phyloP scores from a whole-genome alignment of 2,329 filamentous ascomycete species.

The Septoria linicola region DNA sequence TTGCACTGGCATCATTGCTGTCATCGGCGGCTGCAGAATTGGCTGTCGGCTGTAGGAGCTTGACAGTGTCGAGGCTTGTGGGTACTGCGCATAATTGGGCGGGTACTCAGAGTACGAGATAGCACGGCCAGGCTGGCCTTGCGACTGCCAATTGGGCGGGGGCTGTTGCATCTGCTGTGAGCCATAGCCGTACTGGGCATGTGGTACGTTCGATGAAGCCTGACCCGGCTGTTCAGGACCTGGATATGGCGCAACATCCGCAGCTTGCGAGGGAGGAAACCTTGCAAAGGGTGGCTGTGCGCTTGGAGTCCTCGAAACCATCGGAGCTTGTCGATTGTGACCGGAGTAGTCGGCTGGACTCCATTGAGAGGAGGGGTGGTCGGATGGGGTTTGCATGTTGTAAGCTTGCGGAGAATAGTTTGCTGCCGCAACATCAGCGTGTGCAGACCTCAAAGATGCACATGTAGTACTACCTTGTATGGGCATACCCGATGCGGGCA shows the following conservation, averaged over 20 bases:
- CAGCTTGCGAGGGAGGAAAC: slow-evolving; percentile 10
- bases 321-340: slow-evolving; percentile 8
- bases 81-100: slow-evolving; percentile 3
- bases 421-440: slow-evolving; percentile 7
- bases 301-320: slow-evolving; percentile 1
- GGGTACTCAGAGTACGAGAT: slow-evolving; percentile 12
- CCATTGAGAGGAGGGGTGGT: slow-evolving; percentile 11
- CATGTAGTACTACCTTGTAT: slow-evolving; percentile 11
- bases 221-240: slow-evolving; percentile 7
- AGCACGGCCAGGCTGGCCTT: slow-evolving; percentile 2
- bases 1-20: slow-evolving; percentile 5
- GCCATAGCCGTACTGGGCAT: slow-evolving; percentile 4
- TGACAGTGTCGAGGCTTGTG: slow-evolving; percentile 4
- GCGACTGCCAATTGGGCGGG: slow-evolving; percentile 8
- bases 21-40: background rate
- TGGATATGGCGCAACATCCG: slow-evolving; percentile 20
- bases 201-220: slow-evolving; percentile 12
- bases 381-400: background rate
- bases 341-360: slow-evolving; percentile 1
- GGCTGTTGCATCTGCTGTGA: slow-evolving; percentile 11
- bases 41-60: slow-evolving; percentile 1
- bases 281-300: slow-evolving; percentile 5
- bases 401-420: slow-evolving; percentile 12
- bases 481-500: slow-evolving; percentile 12
- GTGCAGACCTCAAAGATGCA: background rate